Evolutionary conservation across 2,329 filamentous ascomycete species (phyloP), one percentile per base, ranked within the genome.

Genomic region (Zymoseptoria tritici): DNA sequence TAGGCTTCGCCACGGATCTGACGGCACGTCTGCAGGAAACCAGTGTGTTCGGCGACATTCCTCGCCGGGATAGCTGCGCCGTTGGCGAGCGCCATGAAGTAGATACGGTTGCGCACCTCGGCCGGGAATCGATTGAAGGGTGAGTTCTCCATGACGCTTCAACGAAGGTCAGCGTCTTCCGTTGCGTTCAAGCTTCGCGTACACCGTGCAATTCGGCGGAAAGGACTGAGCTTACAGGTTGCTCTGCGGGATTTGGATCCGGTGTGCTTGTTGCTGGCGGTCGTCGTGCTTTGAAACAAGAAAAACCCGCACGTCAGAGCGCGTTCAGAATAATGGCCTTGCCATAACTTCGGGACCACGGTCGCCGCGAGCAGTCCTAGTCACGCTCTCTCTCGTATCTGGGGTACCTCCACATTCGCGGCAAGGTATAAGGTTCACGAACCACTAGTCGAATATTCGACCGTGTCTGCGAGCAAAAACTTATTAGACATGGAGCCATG

Each of bases 1-100:
- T 67, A 59, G 22, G 66, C 58, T 57, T 68, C 67, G 13, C 49
- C 50, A 26, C 66, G 62, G 52, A 64, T 64, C 36, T 59, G 57
- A 22, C 60, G 62, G 46, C 61, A 67, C 9, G 60, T 61, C 5
- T 57, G 42, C 46, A 65, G 53, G n/a, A 65, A 52, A 20, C 57
- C 60, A 13, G 61, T 59, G 36, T 63, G 59, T 26, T 20, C 49
- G 36, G 57, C 57, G 50, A 63, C 63, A 7, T 57, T 46, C 16
- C 13, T 46, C 36, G 3, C 36, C 36, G 13, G 36, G 5, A 46
- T 46, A 7, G 36, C 13, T 46, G 11, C 16, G 11, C n/a, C 36
- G 13, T 46, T 46, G 36, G 36, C 5, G 36, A 55, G 26, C 19
- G 4, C 26, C 9, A 55, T 19, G 6, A 21, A 4, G 31, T 55